Evolutionary conservation across 2,329 filamentous ascomycete genomes (phyloP).

Genomic region (Sporothrix pallida): DNA sequence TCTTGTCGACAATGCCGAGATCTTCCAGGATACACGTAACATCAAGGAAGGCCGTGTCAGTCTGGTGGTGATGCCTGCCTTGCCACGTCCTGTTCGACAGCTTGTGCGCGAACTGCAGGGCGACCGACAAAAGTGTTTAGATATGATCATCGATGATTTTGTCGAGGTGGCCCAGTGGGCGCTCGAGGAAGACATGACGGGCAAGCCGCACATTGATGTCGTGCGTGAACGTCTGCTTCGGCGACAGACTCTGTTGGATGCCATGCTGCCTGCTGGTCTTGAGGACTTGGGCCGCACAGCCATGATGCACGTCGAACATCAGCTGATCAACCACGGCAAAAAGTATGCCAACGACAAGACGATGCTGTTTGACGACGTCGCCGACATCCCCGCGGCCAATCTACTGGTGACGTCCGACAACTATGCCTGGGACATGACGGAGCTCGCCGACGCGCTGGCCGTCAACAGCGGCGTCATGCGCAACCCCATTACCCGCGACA

Average conservation of each 20-base stretch:
- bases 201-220: conserved; percentile 22
- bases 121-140: conserved; percentile 30
- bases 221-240: conserved; percentile 34
- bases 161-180: conserved; percentile 35
- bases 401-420: conserved; percentile 38
- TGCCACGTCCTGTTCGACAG: conserved; percentile 36
- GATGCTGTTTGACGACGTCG: conserved; percentile 34
- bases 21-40: conserved; percentile 30
- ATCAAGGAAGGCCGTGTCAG: conserved; percentile 33
- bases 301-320: conserved; percentile 36
- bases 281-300: conserved; percentile 33
- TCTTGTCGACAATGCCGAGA: conserved; percentile 19
- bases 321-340: conserved; percentile 31
- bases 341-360: conserved; percentile 37
- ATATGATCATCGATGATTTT: conserved; percentile 36
- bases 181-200: conserved; percentile 26
- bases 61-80: conserved; percentile 28
- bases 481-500: conserved; percentile 42
- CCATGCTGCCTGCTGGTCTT: conserved; percentile 33
- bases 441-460: conserved; percentile 41
- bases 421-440: conserved; percentile 54
- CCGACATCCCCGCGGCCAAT: conserved; percentile 32
- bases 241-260: conserved; percentile 36
- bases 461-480: conserved; percentile 42
- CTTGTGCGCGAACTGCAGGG: conserved; percentile 34